Evolutionary conservation across 345 rosid species (phyloP), one percentile per base, ranked within the genome.

Genomic region (Lepidium sativum): DNA sequence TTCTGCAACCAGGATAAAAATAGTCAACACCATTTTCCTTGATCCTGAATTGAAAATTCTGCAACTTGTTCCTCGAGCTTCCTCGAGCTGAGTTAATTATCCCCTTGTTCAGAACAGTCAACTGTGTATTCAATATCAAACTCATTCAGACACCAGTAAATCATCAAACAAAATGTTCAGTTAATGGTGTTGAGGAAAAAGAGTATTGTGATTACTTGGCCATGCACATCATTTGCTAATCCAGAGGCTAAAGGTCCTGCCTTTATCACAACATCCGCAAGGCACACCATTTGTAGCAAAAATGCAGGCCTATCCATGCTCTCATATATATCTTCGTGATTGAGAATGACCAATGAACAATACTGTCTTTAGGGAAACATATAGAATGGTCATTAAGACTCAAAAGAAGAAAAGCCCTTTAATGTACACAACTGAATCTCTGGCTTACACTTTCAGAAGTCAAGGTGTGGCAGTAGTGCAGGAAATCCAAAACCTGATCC

Each of bases 231-330:
- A 75, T 82, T 76, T 13, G 97, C 99, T 78, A 89, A 79, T 65
- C 97, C 99, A 44, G 96, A 89, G 53, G 87, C 89, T 68, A 94
- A 77, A 75, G 97, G 97, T 68, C 81, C 95, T 43, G 81, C 81
- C 68, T 87, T 88, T 9, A 92, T 77, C 72, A 90, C 75, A 68
- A 92, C 65, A 79, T 88, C 92, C 13, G 95, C 82, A 67, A 79
- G 83, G 66, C 84, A 88, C 54, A 84, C 85, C 85, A 81, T 80
- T 60, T 83, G 83, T 44, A 86, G 69, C 64, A 82, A 16, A 65
- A 81, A 72, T 8, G 63, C 44, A 38, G 86, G 84, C 41, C 79
- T 78, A 59, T 84, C 88, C 63, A 68, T 73, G 79, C 67, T 76
- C 8, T 78, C 69, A 68, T 87, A 90, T 12, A 90, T 78, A 78